Conservation (phyloP, 1,284 basidiomycete genomes). For the Kwoniella shivajii region DNA sequence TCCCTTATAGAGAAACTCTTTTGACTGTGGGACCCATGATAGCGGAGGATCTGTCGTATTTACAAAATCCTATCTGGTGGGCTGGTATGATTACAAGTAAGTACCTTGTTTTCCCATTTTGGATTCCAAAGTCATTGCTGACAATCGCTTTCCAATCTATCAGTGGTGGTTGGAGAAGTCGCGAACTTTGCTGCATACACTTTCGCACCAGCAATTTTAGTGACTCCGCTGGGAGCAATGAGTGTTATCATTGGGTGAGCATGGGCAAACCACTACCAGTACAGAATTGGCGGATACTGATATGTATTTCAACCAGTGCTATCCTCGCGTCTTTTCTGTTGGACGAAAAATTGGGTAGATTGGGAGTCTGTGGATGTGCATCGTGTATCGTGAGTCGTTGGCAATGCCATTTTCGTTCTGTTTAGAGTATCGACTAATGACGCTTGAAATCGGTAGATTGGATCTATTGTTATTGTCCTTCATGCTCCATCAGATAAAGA, state of each 20-base stretch:
- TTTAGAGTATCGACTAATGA: neutral
- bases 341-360: conserved; percentile 88
- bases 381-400: conserved; percentile 67
- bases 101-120: conserved; percentile 49
- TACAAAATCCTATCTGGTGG: conserved; percentile 98
- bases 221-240: conserved; percentile 92
- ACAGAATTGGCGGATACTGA: neutral
- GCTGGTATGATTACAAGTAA: conserved; percentile 88
- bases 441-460: conserved; percentile 56
- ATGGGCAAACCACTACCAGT: neutral
- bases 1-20: too few relatives aligned
- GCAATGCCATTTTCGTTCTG: neutral
- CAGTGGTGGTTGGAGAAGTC: conserved; percentile 92
- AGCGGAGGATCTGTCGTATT: conserved; percentile 79
- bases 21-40: conserved; percentile 51
- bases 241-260: conserved; percentile 92
- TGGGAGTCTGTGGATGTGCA: conserved; percentile 90
- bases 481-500: conserved; percentile 97
- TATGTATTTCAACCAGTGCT: conserved; percentile 62
- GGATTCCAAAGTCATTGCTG: conserved; percentile 12
- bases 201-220: conserved; percentile 95
- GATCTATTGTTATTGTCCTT: conserved; percentile 92
- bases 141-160: conserved; percentile 6
- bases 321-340: conserved; percentile 90
- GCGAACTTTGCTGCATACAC: conserved; percentile 99